phyloP scores from a whole-genome alignment of 148 eudicot species.

The Polygonum aviculare region DNA sequence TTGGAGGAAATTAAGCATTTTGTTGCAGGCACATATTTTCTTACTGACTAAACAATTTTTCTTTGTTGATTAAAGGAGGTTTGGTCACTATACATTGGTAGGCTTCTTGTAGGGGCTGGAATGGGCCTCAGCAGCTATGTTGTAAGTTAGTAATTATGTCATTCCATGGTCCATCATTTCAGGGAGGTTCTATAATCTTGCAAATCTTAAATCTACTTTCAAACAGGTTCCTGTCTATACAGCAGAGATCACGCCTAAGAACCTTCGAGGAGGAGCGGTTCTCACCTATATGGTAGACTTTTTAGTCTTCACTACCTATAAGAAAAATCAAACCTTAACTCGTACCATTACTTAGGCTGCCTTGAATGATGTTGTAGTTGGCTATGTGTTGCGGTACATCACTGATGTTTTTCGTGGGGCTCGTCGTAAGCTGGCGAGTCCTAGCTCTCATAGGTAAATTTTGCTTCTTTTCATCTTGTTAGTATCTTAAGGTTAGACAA shows the following conservation, averaged over 20 bases:
- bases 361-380: conserved; percentile 21
- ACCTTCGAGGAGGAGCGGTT: conserved; percentile 22
- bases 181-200: not conserved
- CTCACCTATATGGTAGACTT: conserved; percentile 15
- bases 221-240: conserved; percentile 20
- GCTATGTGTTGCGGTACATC: conserved; percentile 26
- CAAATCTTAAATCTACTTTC: not conserved
- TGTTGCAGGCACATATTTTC: not conserved
- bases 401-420: conserved; percentile 28
- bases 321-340: not conserved
- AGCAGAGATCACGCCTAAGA: conserved; percentile 28
- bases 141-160: not conserved
- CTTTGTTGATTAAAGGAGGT: not conserved
- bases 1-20: not conserved
- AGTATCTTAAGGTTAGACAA: not conserved
- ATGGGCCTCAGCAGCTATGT: conserved; percentile 15
- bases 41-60: not conserved
- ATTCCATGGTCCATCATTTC: not conserved
- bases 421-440: conserved; percentile 30
- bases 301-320: not conserved
- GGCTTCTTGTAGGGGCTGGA: conserved; percentile 25
- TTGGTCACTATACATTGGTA: conserved; percentile 20
- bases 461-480: not conserved
- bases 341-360: not conserved
- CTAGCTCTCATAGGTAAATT: conserved; percentile 38